phyloP scores from a whole-genome alignment of 2,329 filamentous ascomycete species.

The Alternaria burnsii region DNA sequence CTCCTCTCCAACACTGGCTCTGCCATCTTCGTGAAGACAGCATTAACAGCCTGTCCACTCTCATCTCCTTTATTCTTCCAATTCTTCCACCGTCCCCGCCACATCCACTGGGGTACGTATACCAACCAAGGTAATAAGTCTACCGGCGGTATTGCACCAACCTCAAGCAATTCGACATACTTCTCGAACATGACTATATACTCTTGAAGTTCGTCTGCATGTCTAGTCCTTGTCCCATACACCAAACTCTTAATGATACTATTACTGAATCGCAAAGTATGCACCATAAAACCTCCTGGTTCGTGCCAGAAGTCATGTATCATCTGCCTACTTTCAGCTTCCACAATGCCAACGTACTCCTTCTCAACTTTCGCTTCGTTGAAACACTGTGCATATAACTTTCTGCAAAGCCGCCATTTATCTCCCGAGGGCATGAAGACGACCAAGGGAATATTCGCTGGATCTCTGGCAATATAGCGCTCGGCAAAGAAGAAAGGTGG shows the following conservation, averaged over 20 bases:
- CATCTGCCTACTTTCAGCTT: slow-evolving; percentile 62
- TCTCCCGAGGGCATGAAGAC: slow-evolving; percentile 58
- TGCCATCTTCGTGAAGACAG: slow-evolving; percentile 12
- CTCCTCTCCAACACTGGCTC: slow-evolving; percentile 4
- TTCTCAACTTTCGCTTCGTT: slow-evolving; percentile 57
- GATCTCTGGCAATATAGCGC: slow-evolving; percentile 52
- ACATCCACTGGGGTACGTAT: slow-evolving; percentile 45
- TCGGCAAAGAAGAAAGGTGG: slow-evolving; percentile 24
- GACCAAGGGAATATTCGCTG: slow-evolving; percentile 53
- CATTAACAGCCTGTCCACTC: slow-evolving; percentile 9
- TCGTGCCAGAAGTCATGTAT: slow-evolving; percentile 54
- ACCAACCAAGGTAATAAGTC: slow-evolving; percentile 46
- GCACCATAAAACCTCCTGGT: slow-evolving; percentile 56
- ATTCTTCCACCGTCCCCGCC: slow-evolving; percentile 16
- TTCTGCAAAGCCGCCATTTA: slow-evolving; percentile 22
- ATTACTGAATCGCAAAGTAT: slow-evolving; percentile 60
- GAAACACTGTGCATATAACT: neutral
- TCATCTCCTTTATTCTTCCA: slow-evolving; percentile 15
- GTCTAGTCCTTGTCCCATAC: slow-evolving; percentile 2
- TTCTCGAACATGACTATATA: slow-evolving; percentile 47
- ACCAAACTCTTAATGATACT: slow-evolving; percentile 52
- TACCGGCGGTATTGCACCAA: slow-evolving; percentile 58
- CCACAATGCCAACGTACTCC: slow-evolving; percentile 52
- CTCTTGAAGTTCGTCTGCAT: neutral
- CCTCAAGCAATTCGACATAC: slow-evolving; percentile 54